Conservation (phyloP, 345 rosid genomes). For the Eucalyptus guilfoylei region DNA sequence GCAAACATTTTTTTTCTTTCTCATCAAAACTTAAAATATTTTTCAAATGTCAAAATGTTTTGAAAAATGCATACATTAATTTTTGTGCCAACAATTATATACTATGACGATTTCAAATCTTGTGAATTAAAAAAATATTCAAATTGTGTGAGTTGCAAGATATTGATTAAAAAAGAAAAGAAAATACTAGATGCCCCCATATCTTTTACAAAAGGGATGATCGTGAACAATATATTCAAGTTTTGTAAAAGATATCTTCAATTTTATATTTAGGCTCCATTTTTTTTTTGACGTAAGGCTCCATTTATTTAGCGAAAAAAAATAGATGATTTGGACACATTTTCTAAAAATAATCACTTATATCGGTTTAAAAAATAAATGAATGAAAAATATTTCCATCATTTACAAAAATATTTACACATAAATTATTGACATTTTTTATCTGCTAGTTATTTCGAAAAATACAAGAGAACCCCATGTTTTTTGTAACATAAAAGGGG, state of each 20-base stretch:
- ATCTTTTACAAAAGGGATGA: background rate
- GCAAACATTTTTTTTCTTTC: background rate
- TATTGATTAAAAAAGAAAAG: background rate
- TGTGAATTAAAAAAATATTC: background rate
- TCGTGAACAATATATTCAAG: background rate
- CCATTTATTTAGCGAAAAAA: background rate
- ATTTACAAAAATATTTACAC: background rate
- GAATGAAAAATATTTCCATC: background rate
- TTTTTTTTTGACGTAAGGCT: too few relatives aligned
- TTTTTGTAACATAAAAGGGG: too few relatives aligned
- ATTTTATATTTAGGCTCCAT: background rate
- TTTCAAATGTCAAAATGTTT: background rate
- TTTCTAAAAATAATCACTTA: too few relatives aligned
- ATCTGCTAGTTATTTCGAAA: too few relatives aligned
- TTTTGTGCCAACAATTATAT: background rate
- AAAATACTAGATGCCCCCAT: background rate
- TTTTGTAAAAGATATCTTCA: background rate
- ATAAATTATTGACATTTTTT: too few relatives aligned
- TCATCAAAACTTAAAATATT: background rate
- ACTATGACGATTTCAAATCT: background rate
- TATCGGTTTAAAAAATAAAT: background rate
- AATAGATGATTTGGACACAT: too few relatives aligned
- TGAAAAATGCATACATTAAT: background rate
- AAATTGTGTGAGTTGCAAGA: background rate
- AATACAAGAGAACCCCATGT: too few relatives aligned